Conservation (phyloP, 2,329 filamentous ascomycete genomes). For the Rutstroemia sp. region DNA sequence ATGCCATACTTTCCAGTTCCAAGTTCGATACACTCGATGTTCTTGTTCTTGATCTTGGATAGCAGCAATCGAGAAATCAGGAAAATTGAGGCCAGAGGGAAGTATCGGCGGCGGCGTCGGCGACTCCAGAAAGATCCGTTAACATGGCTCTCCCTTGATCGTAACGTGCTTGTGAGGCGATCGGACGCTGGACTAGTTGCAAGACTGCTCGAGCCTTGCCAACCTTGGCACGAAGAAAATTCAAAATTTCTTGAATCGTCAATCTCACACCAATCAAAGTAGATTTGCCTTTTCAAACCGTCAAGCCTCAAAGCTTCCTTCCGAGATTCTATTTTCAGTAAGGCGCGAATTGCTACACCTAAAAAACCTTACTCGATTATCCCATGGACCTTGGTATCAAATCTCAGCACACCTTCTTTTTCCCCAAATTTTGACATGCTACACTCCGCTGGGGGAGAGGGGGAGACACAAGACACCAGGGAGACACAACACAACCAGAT, state of each 20-base stretch:
- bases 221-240: constrained; percentile 4
- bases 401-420: not conserved
- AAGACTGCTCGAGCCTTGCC: not conserved
- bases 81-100: not conserved
- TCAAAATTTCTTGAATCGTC: not conserved
- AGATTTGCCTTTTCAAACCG: not conserved
- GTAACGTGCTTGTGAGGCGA: not conserved
- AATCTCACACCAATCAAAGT: not conserved
- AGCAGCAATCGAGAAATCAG: not conserved
- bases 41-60: not conserved
- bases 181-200: not conserved
- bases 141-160: not conserved
- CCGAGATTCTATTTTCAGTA: not conserved
- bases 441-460: not conserved
- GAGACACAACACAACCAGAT: not conserved
- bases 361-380: not conserved
- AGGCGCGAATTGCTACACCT: not conserved
- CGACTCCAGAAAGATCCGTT: not conserved
- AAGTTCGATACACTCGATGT: not conserved
- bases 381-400: constrained; percentile 3
- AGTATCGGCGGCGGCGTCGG: not conserved
- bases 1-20: not conserved
- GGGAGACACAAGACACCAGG: no score
- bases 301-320: not conserved
- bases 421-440: not conserved